phyloP scores from a whole-genome alignment of 495 filamentous ascomycete species.

The Eremomyces bilateralis region DNA sequence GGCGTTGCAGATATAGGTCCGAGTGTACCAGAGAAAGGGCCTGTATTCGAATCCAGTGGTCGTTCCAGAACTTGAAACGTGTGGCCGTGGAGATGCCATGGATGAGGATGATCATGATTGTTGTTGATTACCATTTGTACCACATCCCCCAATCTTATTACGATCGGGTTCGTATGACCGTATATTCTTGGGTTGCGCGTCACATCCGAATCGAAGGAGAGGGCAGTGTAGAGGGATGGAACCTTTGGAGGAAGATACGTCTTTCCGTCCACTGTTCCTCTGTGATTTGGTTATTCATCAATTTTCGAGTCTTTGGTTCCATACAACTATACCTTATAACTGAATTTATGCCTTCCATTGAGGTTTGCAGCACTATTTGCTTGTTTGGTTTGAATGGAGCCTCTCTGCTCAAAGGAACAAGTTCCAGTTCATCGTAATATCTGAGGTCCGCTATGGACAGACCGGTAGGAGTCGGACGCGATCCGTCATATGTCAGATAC shows the following conservation, averaged over 20 bases:
- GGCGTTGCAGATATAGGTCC: conserved; percentile 25
- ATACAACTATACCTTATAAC: no score
- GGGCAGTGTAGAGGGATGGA: conserved; percentile 55
- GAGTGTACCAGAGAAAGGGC: conserved; percentile 23
- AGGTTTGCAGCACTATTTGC: no score
- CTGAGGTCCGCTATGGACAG: no score
- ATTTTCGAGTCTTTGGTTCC: no score
- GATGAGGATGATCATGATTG: conserved; percentile 47
- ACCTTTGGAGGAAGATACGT: conserved; percentile 56
- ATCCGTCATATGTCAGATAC: neutral
- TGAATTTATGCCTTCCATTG: no score
- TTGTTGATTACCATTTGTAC: conserved; percentile 74
- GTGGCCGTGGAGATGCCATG: conserved; percentile 81
- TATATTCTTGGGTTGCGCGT: conserved; percentile 47
- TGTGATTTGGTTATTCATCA: conserved; percentile 17
- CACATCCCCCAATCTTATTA: conserved; percentile 43
- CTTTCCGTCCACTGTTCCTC: conserved; percentile 64
- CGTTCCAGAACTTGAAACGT: conserved; percentile 52
- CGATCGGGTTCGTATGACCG: conserved; percentile 49
- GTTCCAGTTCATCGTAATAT: no score
- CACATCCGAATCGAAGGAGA: conserved; percentile 34
- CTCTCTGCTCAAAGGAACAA: no score
- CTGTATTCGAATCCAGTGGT: conserved; percentile 24
- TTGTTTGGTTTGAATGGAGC: no score
- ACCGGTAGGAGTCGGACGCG: no score